phyloP scores from a whole-genome alignment of 2,329 filamentous ascomycete genomes.

The Cryphonectria nitschkei region DNA sequence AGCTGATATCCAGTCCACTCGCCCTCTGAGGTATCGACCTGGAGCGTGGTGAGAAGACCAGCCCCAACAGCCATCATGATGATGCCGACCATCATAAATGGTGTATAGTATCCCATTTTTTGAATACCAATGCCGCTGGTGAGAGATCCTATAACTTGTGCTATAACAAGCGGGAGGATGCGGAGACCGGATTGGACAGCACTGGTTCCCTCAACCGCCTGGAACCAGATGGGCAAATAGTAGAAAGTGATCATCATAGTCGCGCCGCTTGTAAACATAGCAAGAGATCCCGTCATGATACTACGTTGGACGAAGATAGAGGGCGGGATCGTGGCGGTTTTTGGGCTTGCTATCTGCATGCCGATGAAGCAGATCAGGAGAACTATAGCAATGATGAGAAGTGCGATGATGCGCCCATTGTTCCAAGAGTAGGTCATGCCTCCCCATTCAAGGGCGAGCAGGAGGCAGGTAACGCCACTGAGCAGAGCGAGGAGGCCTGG shows the following conservation, averaged over 20 bases:
- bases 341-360: neutral
- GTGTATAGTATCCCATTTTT: neutral
- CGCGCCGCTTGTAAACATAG: conserved; percentile 40
- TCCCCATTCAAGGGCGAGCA: conserved; percentile 52
- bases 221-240: conserved; percentile 40
- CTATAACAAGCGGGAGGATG: conserved; percentile 45
- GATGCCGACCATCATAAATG: conserved; percentile 33
- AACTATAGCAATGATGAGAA: conserved; percentile 42
- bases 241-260: conserved; percentile 39
- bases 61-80: too few species aligned
- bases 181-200: conserved; percentile 44
- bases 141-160: conserved; percentile 43
- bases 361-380: conserved; percentile 32
- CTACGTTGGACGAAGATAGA: conserved; percentile 45
- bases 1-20: conserved; percentile 25
- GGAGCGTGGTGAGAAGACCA: too few species aligned
- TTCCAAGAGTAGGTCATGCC: conserved; percentile 35
- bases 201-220: conserved; percentile 37
- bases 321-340: conserved; percentile 42
- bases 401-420: conserved; percentile 39
- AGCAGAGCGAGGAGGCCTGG: neutral
- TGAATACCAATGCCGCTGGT: conserved; percentile 36
- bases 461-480: conserved; percentile 43
- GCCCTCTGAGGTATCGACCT: too few species aligned
- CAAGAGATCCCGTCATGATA: conserved; percentile 39